phyloP scores from a whole-genome alignment of 805 yeast genomes.

The Saccharomycopsis oosterbeekiorum region DNA sequence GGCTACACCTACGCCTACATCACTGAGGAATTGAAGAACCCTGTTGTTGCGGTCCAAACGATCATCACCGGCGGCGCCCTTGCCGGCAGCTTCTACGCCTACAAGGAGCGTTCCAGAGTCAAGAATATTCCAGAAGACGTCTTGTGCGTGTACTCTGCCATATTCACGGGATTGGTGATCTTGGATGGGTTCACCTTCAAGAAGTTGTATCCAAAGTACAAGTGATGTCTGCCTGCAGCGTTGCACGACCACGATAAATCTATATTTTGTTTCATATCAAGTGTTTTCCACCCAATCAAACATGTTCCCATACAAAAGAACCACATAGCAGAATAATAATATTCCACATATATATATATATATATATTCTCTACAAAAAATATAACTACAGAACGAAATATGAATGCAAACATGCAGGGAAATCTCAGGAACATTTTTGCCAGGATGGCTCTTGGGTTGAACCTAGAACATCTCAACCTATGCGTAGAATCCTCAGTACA shows the following conservation, averaged over 20 bases:
- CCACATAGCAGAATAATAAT: too few relatives aligned
- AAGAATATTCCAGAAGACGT: conserved; percentile 37
- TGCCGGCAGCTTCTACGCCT: conserved; percentile 39
- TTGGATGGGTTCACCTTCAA: conserved; percentile 45
- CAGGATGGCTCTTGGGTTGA: too few relatives aligned
- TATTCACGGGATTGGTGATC: conserved; percentile 41
- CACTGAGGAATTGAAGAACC: conserved; percentile 44
- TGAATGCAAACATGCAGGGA: too few relatives aligned
- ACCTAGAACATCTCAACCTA: too few relatives aligned
- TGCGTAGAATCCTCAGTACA: too few relatives aligned
- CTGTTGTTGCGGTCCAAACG: conserved; percentile 48
- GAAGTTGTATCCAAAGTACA: conserved; percentile 45
- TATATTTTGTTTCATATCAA: too few relatives aligned
- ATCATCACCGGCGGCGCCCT: conserved; percentile 39
- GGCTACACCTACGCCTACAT: conserved; percentile 22
- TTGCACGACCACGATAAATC: neutral
- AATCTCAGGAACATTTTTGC: too few relatives aligned
- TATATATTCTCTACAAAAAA: too few relatives aligned
- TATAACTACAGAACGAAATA: too few relatives aligned
- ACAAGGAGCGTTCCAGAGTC: conserved; percentile 42
- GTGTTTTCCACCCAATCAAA: too few relatives aligned
- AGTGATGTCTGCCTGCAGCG: conserved; percentile 17
- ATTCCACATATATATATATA: too few relatives aligned
- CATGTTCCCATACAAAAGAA: too few relatives aligned
- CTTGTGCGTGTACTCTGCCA: conserved; percentile 40